Evolutionary conservation across 1,284 basidiomycete genomes (phyloP), one percentile per base, ranked within the genome.

Genomic region (Moesziomyces sp.): DNA sequence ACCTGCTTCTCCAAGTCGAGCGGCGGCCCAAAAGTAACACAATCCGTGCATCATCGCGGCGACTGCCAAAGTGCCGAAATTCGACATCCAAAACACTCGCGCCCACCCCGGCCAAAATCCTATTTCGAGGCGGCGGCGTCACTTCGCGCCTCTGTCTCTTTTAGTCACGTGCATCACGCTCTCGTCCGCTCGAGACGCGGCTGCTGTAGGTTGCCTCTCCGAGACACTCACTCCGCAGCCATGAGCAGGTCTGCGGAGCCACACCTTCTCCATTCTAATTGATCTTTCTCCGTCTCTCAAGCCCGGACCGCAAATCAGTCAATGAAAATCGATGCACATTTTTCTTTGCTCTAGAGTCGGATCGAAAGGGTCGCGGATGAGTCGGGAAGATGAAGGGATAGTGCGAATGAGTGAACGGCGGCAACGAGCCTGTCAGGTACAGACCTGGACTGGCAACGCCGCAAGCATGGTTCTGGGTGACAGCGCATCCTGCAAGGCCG

Each of bases 281-380:
- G 21, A 21, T 28, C 26, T 28, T 8, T 28, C 6, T 28, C 5
- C 8, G 26, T 28, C 26, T 16, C 35, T 35, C 35, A 35, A 35
- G 13, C 16, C 5, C 35, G 35, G 3, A 16, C 13, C 35, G 13
- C 24, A 35, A 47, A 16, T 21, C 18, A 51, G 40, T 24, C 10
- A 40, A n/a, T 16, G 5, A 40, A 18, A 7, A 40, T 3, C 16
- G 38, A 8, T 40, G 21, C 24, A 43, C 45, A 40, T 28, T 66
- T 47, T 55, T 52, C 34, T 46, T 53, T 55, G 42, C 38, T 62
- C 53, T 67, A 60, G 58, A 60, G 49, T 38, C 21, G 28, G 9
- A 21, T 42, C 54, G 24, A 23, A 61, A 54, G 21, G 60, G 64
- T 61, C 56, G 50, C 49, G 30, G 30, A 34, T 34, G 44, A 44